These are phyloP conservation scores for Phytophthora kernoviae DNA, from an alignment of 352 stramenopile species.

Conservation along the genomic window DNA sequence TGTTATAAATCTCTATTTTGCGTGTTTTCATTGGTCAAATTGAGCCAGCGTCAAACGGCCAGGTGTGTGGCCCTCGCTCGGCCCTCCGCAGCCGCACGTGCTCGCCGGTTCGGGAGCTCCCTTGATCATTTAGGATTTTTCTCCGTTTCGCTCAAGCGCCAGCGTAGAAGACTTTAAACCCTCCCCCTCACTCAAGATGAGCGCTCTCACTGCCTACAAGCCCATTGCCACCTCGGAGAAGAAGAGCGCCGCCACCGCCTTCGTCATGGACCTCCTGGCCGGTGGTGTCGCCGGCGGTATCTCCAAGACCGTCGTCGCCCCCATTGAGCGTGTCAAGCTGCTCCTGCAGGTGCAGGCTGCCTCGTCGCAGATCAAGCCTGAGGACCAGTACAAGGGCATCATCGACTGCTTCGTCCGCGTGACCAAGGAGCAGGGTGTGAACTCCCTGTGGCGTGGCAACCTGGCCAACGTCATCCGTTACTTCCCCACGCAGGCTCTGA, in stretches of 20 bases:
- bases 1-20: neutral
- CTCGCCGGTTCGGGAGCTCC: neutral
- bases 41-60: conserved; percentile 40
- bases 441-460: conserved; percentile 93
- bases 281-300: conserved; percentile 88
- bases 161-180: conserved; percentile 54
- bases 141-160: conserved; percentile 68
- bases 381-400: conserved; percentile 93
- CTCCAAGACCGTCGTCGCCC: conserved; percentile 91
- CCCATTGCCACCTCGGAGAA: conserved; percentile 80
- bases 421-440: conserved; percentile 87
- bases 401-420: conserved; percentile 91
- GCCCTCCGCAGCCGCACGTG: conserved; percentile 13
- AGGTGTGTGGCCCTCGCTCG: conserved; percentile 52
- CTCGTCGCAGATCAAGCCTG: conserved; percentile 90
- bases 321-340: conserved; percentile 93
- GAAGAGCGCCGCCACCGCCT: conserved; percentile 58
- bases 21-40: neutral
- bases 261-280: conserved; percentile 84
- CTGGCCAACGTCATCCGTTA: conserved; percentile 93
- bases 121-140: conserved; percentile 86
- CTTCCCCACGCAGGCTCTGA: conserved; percentile 92
- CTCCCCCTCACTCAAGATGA: conserved; percentile 60
- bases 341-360: conserved; percentile 92
- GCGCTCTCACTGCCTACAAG: conserved; percentile 78